Base-by-base conservation (phyloP, 2,329 filamentous ascomycete genomes). In the Elsinoe australis region DNA sequence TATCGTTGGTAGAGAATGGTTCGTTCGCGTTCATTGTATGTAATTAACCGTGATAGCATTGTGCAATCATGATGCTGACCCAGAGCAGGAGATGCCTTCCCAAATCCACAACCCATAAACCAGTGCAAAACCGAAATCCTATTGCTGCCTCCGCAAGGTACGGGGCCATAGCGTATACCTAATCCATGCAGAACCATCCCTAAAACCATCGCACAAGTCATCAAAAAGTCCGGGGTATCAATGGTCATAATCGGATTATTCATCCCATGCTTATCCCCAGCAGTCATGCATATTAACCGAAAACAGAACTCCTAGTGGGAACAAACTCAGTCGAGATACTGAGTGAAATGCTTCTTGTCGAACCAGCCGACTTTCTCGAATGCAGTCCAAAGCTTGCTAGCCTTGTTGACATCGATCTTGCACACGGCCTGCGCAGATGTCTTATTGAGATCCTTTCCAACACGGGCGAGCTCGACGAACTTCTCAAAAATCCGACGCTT, bases 371-470 rank as follows among this genome's bases (percentile, higher is more conserved):
- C 85, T 58, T 81, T 83, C 42, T 95, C 85, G 61, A 87, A 96
- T 4, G 87, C 87, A 29, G 81, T 82, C 85, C 87, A 95, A 38
- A 96, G 73, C 65, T 90, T 90, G 55, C 87, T 94, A 2, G 89
- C 87, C 72, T 95, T 96, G 73, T 95, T 95, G 64, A 96, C 90
- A 59, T 96, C 90, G 54, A 95, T 95, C 71, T 94, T 94, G 75
- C 87, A 94, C n/a, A 87, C 87, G 64, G 94, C 86, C 65, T 96
- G 90, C 4, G 88, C 87, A 62, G 95, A 87, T 1, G 90, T 96
- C 76, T 95, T 95, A 64, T 87, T 82, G 65, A 95, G 95, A 59
- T 89, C 85, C 66, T 94, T 92, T 61, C 77, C 76, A 28, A 79
- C 80, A 49, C 71, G 67, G 29, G 80, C 69, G 2, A 81, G 77